phyloP scores from a whole-genome alignment of 495 filamentous ascomycete species.

The Rhypophila decipiens region DNA sequence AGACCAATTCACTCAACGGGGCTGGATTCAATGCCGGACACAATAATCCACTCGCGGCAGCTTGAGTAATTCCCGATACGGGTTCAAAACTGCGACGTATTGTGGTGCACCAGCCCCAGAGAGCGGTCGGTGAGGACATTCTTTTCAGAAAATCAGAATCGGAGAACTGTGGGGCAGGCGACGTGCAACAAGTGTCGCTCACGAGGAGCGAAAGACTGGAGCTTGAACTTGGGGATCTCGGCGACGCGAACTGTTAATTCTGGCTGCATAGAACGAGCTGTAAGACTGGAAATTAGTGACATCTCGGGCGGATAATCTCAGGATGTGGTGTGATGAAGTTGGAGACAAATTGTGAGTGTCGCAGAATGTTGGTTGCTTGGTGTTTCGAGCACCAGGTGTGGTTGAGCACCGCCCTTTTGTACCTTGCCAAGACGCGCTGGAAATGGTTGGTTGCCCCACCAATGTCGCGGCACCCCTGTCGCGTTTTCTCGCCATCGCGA shows the following conservation, averaged over 20 bases:
- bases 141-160: conserved; percentile 57
- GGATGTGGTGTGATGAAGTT: not conserved
- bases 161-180: conserved; percentile 65
- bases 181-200: conserved; percentile 40
- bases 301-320: conserved; percentile 1
- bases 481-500: conserved; percentile 5
- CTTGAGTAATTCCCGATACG: conserved; percentile 30
- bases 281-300: not conserved
- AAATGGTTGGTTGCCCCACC: not conserved
- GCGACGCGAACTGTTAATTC: conserved; percentile 1
- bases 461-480: not conserved
- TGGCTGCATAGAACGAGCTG: conserved; percentile 16
- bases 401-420: not conserved
- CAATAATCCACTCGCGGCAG: conserved; percentile 26
- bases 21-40: conserved; percentile 20
- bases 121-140: conserved; percentile 47
- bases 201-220: conserved; percentile 39
- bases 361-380: not conserved
- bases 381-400: not conserved
- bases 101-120: conserved; percentile 18
- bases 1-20: conserved; percentile 47
- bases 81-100: conserved; percentile 34
- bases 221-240: conserved; percentile 5
- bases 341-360: not conserved
- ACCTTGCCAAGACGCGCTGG: conserved; percentile 1